phyloP scores from a whole-genome alignment of 371 early-diverging fungal genomes.

The Lichtheimia ramosa region DNA sequence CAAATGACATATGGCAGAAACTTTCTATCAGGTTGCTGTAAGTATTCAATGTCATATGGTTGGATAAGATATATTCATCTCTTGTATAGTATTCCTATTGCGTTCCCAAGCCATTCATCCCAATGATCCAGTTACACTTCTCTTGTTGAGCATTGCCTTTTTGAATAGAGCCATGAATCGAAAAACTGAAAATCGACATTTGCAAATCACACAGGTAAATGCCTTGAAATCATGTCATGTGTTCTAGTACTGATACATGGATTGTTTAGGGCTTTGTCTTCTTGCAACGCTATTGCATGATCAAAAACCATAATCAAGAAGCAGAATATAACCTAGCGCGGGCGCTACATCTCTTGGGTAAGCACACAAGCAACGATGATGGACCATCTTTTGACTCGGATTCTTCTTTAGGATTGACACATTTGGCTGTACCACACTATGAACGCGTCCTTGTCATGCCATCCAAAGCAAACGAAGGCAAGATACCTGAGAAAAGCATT shows the following conservation, averaged over 20 bases:
- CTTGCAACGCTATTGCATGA: slow-evolving; percentile 64
- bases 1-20: slow-evolving; percentile 55
- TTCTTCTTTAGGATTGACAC: slow-evolving; percentile 54
- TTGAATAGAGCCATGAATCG: slow-evolving; percentile 70
- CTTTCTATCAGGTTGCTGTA: slow-evolving; percentile 62
- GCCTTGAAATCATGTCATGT: background rate
- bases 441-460: slow-evolving; percentile 66
- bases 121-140: slow-evolving; percentile 66
- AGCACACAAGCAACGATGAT: background rate
- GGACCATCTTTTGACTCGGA: background rate
- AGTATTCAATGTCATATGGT: slow-evolving; percentile 8
- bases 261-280: slow-evolving; percentile 28
- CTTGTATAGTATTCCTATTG: slow-evolving; percentile 57
- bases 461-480: slow-evolving; percentile 28
- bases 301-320: slow-evolving; percentile 62
- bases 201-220: slow-evolving; percentile 58
- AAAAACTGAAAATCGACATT: slow-evolving; percentile 69
- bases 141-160: slow-evolving; percentile 63
- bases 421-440: slow-evolving; percentile 84
- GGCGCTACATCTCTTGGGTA: slow-evolving; percentile 81
- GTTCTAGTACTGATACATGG: background rate
- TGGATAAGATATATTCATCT: background rate
- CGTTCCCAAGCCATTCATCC: slow-evolving; percentile 60
- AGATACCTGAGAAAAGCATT: slow-evolving; percentile 12
- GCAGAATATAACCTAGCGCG: slow-evolving; percentile 85